Evolutionary conservation across 2,329 filamentous ascomycete species (phyloP).

Genomic region (Nigrospora osmanthi): DNA sequence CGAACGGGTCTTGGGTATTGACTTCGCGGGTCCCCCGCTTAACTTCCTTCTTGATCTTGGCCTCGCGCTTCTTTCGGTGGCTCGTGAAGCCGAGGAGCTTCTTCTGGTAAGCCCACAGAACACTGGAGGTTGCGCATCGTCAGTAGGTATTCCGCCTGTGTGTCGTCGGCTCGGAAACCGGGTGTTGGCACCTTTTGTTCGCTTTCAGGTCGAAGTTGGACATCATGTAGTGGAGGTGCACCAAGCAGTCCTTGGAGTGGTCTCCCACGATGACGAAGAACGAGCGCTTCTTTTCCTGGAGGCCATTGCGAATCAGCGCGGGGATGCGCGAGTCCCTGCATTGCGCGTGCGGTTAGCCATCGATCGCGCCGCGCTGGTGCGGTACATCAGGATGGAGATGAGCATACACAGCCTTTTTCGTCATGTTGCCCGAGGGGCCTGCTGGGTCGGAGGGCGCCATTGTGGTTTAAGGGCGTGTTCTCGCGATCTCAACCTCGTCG

Average conservation of each 20-base stretch:
- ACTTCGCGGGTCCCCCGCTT: slow-evolving; percentile 89
- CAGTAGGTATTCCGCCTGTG: too few relatives aligned
- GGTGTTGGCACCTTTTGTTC: slow-evolving; percentile 56
- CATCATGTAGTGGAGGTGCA: slow-evolving; percentile 70
- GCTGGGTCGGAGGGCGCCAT: too few relatives aligned
- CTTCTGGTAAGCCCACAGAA: slow-evolving; percentile 98
- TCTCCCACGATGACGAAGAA: slow-evolving; percentile 98
- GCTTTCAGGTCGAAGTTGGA: slow-evolving; percentile 83
- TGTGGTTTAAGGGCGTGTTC: neutral
- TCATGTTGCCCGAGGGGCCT: neutral
- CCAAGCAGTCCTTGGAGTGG: slow-evolving; percentile 90
- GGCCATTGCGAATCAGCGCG: slow-evolving; percentile 82
- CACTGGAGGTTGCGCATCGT: slow-evolving; percentile 28
- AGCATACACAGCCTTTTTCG: slow-evolving; percentile 1
- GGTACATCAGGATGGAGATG: neutral
- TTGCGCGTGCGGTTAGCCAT: neutral
- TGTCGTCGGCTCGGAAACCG: too few relatives aligned
- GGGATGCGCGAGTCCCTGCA: slow-evolving; percentile 79
- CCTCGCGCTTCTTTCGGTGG: slow-evolving; percentile 95
- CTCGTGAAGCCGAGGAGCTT: slow-evolving; percentile 90
- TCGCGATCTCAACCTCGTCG: neutral
- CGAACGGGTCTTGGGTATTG: slow-evolving; percentile 91
- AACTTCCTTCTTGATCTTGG: slow-evolving; percentile 97
- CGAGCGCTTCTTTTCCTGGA: slow-evolving; percentile 93
- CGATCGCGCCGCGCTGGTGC: neutral